Percentiles rank a stretch among this genome's conserved stretches.
Conservation (phyloP, 768 basidiomycete species). For the Trametes meyenii region DNA sequence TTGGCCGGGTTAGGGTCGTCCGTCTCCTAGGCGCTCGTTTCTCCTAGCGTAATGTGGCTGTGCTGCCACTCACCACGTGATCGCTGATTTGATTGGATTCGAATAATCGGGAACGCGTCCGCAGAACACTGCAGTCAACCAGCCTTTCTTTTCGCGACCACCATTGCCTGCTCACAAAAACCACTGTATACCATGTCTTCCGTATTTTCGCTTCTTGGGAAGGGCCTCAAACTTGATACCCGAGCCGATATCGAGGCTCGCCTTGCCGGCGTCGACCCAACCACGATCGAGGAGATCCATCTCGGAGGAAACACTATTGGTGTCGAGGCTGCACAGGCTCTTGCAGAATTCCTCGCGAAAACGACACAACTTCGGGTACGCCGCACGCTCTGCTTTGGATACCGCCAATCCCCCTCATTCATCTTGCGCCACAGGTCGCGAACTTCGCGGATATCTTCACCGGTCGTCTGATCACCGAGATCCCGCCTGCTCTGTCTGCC, state of each 20-base stretch:
- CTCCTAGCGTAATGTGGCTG: constrained; percentile 3
- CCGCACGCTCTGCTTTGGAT: neutral
- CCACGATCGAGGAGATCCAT: constrained; percentile 81
- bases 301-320: constrained; percentile 95
- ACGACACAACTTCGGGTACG: constrained; percentile 72
- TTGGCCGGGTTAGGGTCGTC: constrained; percentile 6
- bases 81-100: constrained; percentile 20
- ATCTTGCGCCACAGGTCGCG: constrained; percentile 64
- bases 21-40: neutral
- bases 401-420: neutral
- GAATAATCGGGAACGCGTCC: constrained; percentile 14
- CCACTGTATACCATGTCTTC: constrained; percentile 27
- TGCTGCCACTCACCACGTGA: constrained; percentile 11
- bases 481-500: constrained; percentile 85
- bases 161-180: constrained; percentile 4
- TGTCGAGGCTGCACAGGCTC: constrained; percentile 82
- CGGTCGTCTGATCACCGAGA: constrained; percentile 92
- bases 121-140: neutral
- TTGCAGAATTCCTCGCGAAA: constrained; percentile 77
- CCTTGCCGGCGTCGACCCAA: constrained; percentile 64
- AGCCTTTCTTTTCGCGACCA: constrained; percentile 7
- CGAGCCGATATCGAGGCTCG: constrained; percentile 75
- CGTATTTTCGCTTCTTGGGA: constrained; percentile 59
- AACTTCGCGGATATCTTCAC: constrained; percentile 99
- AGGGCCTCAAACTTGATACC: constrained; percentile 80